Percentiles rank a stretch among this genome's conserved stretches.
phyloP scores from a whole-genome alignment of 495 filamentous ascomycete genomes.

The Tuber brumale region DNA sequence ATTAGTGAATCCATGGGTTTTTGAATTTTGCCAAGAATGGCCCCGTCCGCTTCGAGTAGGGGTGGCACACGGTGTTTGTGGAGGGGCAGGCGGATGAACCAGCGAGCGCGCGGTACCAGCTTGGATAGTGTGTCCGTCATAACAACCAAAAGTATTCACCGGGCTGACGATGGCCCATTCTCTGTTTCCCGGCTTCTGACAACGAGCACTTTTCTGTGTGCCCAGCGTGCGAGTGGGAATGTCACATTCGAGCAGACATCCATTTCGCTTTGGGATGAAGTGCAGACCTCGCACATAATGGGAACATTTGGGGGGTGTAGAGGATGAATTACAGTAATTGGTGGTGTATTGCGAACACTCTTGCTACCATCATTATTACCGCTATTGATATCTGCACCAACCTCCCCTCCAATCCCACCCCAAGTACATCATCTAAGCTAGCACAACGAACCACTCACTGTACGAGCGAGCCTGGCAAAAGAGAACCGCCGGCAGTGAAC shows the following conservation, averaged over 20 bases:
- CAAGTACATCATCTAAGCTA: constrained; percentile 26
- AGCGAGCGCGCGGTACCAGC: constrained; percentile 34
- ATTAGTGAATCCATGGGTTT: neutral
- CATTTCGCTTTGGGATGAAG: constrained; percentile 30
- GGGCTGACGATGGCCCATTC: constrained; percentile 26
- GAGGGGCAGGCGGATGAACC: constrained; percentile 16
- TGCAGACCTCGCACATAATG: constrained; percentile 2
- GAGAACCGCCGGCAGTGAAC: constrained; percentile 6
- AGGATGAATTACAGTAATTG: neutral
- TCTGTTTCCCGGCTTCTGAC: constrained; percentile 18
- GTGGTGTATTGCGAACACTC: neutral
- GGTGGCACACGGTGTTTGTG: no score
- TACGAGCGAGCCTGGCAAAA: constrained; percentile 12
- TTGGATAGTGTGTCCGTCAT: constrained; percentile 28
- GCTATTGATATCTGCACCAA: constrained; percentile 36
- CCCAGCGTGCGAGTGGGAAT: constrained; percentile 18
- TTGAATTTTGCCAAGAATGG: neutral
- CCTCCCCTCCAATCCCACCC: constrained; percentile 38
- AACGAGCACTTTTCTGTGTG: constrained; percentile 12
- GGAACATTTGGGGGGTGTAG: neutral
- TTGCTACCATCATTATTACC: constrained; percentile 8
- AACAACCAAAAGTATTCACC: constrained; percentile 29
- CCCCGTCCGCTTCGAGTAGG: neutral
- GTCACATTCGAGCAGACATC: constrained; percentile 35
- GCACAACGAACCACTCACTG: constrained; percentile 16